Conservation (phyloP, 164 flowering plant species). For the Pachysandra terminalis region DNA sequence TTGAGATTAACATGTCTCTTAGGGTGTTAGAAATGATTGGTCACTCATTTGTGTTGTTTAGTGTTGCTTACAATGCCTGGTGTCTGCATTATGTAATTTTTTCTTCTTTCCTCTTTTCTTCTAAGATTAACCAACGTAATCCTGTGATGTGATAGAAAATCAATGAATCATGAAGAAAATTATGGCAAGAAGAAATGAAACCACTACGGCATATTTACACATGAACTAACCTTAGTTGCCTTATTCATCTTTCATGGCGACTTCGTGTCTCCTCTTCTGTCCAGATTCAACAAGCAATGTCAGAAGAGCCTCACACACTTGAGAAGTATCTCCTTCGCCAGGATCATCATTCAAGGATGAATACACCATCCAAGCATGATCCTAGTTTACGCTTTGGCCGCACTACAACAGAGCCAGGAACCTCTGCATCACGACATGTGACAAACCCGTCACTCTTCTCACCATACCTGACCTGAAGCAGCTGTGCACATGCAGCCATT, state of each 20-base stretch:
- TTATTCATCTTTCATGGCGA: constrained; percentile 53
- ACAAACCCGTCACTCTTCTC: constrained; percentile 97
- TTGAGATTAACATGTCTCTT: no score
- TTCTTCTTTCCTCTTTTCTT: not conserved
- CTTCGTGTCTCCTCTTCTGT: constrained; percentile 46
- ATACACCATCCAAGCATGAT: constrained; percentile 98
- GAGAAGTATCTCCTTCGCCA: constrained; percentile 72
- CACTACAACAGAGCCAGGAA: constrained; percentile 90
- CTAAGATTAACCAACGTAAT: no score
- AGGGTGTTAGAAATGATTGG: no score
- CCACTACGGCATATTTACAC: not conserved
- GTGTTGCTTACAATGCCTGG: no score
- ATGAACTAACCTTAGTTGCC: not conserved
- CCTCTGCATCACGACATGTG: constrained; percentile 93
- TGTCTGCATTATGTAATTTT: not conserved
- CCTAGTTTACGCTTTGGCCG: constrained; percentile 70
- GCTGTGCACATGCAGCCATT: constrained; percentile 93
- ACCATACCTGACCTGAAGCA: constrained; percentile 74
- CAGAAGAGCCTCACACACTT: constrained; percentile 89
- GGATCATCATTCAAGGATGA: constrained; percentile 67
- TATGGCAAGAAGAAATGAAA: not conserved
- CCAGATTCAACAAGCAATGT: constrained; percentile 71
- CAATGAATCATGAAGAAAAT: no score
- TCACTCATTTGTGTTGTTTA: no score
- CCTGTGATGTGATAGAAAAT: not conserved